Conservation (phyloP, 768 basidiomycete species). For the Pleurotus pulmonarius region DNA sequence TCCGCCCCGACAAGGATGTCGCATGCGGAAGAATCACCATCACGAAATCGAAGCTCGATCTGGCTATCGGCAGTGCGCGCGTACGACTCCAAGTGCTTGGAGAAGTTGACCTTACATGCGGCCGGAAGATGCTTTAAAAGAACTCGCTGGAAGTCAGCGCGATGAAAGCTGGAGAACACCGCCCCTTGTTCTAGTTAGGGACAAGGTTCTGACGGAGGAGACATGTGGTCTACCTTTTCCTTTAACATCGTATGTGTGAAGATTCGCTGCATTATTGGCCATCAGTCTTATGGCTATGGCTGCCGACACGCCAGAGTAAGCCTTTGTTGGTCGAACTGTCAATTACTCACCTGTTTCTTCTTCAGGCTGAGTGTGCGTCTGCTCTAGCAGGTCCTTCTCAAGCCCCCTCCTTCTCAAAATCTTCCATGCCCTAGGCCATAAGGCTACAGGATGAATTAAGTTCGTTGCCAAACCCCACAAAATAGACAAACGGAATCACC, state of each 20-base stretch:
- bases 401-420: background rate
- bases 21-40: slow-evolving; percentile 55
- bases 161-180: background rate
- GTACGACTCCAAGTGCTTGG: slow-evolving; percentile 59
- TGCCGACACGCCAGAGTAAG: no score
- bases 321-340: no score
- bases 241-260: background rate
- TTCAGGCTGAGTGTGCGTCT: background rate
- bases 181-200: no score
- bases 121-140: background rate
- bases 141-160: background rate
- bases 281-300: no score
- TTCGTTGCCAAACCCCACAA: background rate
- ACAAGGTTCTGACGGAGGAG: no score
- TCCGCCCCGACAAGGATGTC: slow-evolving; percentile 70
- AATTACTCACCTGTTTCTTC: background rate
- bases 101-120: slow-evolving; percentile 41
- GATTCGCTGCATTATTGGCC: no score
- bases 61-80: slow-evolving; percentile 35
- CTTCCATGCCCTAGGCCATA: background rate
- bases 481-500: background rate
- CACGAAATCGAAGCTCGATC: slow-evolving; percentile 56
- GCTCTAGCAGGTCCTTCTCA: background rate
- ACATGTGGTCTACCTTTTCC: background rate
- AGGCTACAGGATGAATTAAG: background rate